Base-by-base conservation (phyloP, 2,329 filamentous ascomycete genomes). In the Hypoxylon sp. region DNA sequence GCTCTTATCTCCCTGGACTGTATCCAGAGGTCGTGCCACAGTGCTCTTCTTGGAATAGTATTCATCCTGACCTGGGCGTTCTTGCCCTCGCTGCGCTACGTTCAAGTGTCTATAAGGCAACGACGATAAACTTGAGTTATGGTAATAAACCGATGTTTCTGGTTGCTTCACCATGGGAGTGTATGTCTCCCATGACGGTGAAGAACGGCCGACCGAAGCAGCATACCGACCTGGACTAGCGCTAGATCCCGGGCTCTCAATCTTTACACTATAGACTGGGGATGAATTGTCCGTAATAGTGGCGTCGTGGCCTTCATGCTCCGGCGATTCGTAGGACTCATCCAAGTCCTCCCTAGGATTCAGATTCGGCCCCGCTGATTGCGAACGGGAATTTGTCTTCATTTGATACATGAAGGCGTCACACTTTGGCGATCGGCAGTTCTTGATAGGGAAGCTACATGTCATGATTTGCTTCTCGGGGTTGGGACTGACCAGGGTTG, bases 401-500 rank as follows among this genome's bases (percentile, higher is more conserved):
- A 61, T 70, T 54, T 57, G 61, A 51, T 48, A 43, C 51, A 67
- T 67, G 34, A 63, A 63, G 47, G 41, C 39, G 30, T 47, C 41
- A 27, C 43, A 39, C 21, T 61, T 54, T 52, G 47, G 53, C 29
- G 39, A 57, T 58, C 43, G 34, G 19, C 30, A 34, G 41, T 50
- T 37, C 29, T 56, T 60, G 32, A 48, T 50, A 51, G 7, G 30
- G 46, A 37, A 39, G 23, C 27, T 43, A 66, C 63, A 66, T 61
- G 25, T 55, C 56, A 45, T 43, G 23, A 30, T 21, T 43, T 25
- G 53, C 29, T 34, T 62, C 47, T 56, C 39, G 2, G 29, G 19
- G 34, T 41, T 52, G 51, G 25, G n/a, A 45, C 23, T n/a, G 43
- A 39, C 46, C 37, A 25, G n/a, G 11, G 6, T 16, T 2, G 14